phyloP scores from a whole-genome alignment of 2,329 filamentous ascomycete genomes.

The Ceratocystis smalleyi region DNA sequence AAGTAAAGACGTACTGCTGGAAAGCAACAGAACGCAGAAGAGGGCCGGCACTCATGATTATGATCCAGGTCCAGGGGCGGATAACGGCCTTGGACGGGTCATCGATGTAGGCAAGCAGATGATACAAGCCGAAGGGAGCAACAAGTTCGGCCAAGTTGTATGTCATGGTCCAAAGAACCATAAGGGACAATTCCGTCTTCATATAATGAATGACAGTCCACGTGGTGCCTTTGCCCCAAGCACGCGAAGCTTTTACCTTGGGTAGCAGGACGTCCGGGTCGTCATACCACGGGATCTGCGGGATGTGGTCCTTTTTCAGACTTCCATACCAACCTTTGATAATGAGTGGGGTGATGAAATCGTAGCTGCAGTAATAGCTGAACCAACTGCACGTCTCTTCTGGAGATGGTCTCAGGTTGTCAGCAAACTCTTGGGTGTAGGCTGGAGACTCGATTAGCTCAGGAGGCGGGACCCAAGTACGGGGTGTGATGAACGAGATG shows the following conservation, averaged over 20 bases:
- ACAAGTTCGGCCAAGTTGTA: conserved; percentile 33
- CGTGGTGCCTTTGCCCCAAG: conserved; percentile 28
- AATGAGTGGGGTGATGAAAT: conserved; percentile 35
- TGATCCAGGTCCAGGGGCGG: conserved; percentile 37
- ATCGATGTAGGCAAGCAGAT: conserved; percentile 32
- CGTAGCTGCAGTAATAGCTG: conserved; percentile 35
- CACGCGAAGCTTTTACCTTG: conserved; percentile 30
- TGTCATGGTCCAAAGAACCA: conserved; percentile 29
- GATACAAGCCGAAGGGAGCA: conserved; percentile 38
- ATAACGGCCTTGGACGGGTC: conserved; percentile 30
- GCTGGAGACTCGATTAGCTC: conserved; percentile 12
- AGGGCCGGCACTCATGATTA: conserved; percentile 35
- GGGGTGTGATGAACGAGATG: conserved; percentile 32
- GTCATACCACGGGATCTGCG: conserved; percentile 39
- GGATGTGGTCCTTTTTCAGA: conserved; percentile 34
- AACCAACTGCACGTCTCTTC: conserved; percentile 41
- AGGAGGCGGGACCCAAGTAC: conserved; percentile 34
- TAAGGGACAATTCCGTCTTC: conserved; percentile 28
- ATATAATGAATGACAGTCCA: conserved; percentile 33
- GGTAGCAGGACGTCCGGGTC: conserved; percentile 34
- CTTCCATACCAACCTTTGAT: conserved; percentile 32
- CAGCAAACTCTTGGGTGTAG: conserved; percentile 6
- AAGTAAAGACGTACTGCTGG: conserved; percentile 43
- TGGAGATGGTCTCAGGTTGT: conserved; percentile 26
- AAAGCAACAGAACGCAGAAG: conserved; percentile 33